Base-by-base conservation (phyloP, 352 stramenopile genomes). In the Globisporangium okanoganense region DNA sequence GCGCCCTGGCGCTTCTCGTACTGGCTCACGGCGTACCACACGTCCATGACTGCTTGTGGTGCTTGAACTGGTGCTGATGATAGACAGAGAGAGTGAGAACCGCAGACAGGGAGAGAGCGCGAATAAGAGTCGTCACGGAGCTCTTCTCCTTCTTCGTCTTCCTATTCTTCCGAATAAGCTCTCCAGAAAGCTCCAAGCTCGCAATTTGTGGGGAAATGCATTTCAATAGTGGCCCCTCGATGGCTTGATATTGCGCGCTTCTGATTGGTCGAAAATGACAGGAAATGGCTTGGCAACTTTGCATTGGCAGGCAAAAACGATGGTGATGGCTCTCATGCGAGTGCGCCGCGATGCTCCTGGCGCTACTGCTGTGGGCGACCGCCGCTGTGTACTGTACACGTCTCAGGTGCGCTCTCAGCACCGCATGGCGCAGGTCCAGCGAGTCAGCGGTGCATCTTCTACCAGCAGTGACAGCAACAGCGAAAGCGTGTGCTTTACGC, bases 1-100 rank as follows among this genome's bases (percentile, higher is more conserved):
- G 71, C 44, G 27, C 69, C 71, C 27, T 85, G 69, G 58, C 77
- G 79, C 49, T 73, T 66, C 48, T 76, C 55, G 61, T 74, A 90
- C 67, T 90, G 79, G 55, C 59, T 79, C 54, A 78, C 76, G 22
- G 81, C 82, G 62, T 75, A 79, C 71, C 82, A 84, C 43, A 94
- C 84, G 70, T 94, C 84, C 82, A 94, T 93, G 9, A 5, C 18
- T 22, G 22, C 14, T 4, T 6, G 14, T 29, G 22, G 12, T 20
- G 24, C 20, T 38, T 14, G 16, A 20, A 7, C 18, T 41, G 18
- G 29, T 55, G 14, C 8, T 55, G 18, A 24, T 9, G 29, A 18
- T 36, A 40, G 24, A 8, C n/a, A 43, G 29, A 41, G 8, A 29
- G 9, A 20, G 29, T 6, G 9, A 27, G 18, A n/a, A 7, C 7